phyloP scores from a whole-genome alignment of 2,329 filamentous ascomycete species.

The Aurifilum marmelostoma region DNA sequence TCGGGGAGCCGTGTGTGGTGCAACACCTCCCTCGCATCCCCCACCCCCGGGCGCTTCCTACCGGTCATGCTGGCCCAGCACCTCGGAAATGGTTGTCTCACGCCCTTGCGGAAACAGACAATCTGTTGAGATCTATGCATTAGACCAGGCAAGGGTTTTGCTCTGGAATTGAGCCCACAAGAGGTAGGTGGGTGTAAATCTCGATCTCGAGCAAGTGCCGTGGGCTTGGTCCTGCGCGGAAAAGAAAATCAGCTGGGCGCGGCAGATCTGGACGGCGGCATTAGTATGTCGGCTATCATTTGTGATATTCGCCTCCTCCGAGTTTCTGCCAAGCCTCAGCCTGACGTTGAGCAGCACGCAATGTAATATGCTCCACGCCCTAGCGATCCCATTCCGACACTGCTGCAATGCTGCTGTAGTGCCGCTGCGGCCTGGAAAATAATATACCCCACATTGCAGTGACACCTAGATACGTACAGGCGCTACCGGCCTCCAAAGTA shows the following conservation, averaged over 20 bases:
- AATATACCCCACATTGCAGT: neutral
- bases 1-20: neutral
- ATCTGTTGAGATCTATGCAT: neutral
- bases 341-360: neutral
- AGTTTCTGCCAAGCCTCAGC: neutral
- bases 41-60: neutral
- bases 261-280: neutral
- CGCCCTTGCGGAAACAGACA: neutral
- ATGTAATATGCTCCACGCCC: neutral
- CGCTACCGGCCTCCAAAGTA: neutral
- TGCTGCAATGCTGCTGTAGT: neutral
- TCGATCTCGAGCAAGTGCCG: neutral
- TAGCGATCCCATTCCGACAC: neutral
- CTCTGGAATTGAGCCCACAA: neutral
- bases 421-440: neutral
- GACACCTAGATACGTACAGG: neutral
- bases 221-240: neutral
- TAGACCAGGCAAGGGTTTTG: neutral
- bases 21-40: neutral
- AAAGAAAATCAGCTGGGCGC: neutral
- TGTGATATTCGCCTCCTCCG: slow-evolving; percentile 1
- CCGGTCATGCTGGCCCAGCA: neutral
- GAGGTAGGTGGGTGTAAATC: neutral
- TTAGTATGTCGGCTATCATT: neutral
- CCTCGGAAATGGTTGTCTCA: neutral